Evolutionary conservation across 257 asterid species (phyloP).

Genomic region (Oldenlandia corymbosa): DNA sequence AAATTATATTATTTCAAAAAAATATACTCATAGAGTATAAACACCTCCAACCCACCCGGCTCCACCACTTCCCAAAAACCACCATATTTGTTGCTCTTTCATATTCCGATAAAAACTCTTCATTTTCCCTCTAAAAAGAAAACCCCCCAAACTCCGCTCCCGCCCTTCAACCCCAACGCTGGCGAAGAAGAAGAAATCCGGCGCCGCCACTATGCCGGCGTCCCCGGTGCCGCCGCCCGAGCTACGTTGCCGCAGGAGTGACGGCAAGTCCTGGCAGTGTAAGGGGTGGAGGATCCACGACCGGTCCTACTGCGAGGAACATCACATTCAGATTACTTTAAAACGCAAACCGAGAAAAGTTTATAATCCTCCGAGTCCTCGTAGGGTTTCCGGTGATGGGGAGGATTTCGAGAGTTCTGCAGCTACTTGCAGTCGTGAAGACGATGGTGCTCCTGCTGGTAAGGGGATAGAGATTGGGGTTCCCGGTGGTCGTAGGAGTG

Average conservation of each 20-base stretch:
- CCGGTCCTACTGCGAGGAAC: slow-evolving; percentile 26
- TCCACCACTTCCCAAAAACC: too few relatives aligned
- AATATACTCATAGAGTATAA: too few relatives aligned
- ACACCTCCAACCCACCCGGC: too few relatives aligned
- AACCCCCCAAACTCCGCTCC: too few relatives aligned
- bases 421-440: background rate
- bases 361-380: slow-evolving; percentile 9
- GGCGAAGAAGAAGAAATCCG: slow-evolving; percentile 16
- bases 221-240: slow-evolving; percentile 17
- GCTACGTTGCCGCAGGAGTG: slow-evolving; percentile 28
- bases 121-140: slow-evolving; percentile 12
- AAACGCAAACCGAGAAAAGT: background rate
- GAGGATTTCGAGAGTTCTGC: background rate
- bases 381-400: background rate
- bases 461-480: background rate
- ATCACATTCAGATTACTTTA: slow-evolving; percentile 5
- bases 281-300: slow-evolving; percentile 20
- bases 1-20: too few relatives aligned
- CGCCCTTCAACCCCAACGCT: too few relatives aligned
- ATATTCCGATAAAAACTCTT: background rate
- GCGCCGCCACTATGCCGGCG: too few relatives aligned
- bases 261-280: slow-evolving; percentile 34
- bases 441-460: background rate
- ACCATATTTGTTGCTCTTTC: too few relatives aligned
- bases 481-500: background rate